Evolutionary conservation across 169 alveolate species (phyloP), one percentile per base, ranked within the genome.

Genomic region (Cryptosporidium muris): DNA sequence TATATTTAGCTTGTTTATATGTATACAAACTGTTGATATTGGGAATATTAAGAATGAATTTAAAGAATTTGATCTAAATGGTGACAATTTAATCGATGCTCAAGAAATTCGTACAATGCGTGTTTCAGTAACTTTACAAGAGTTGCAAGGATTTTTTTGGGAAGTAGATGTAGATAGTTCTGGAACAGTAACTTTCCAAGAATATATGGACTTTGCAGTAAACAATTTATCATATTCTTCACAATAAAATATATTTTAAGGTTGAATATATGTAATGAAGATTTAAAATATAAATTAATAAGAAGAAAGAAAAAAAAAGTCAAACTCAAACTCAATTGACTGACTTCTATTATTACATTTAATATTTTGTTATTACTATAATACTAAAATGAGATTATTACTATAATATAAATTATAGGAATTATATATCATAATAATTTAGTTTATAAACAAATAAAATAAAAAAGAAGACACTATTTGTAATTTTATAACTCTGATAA

Each of bases 91-190:
- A 25, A 74, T 74, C 36, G 85, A 74, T 74, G 85, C 85, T 42
- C 85, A 74, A n/a, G 85, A 74, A 60, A 74, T 74, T 45, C 38
- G 85, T 48, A 58, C 37, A 12, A 36, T 74, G 12, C 16, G 67
- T 36, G 45, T 51, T 38, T 54, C 85, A 5, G 85, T 74, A 5
- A 74, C 85, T 37, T 58, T 74, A 60, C 85, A 58, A 7, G 85
- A 74, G 11, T 16, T 74, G 11, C 85, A 74, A n/a, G 74, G 60
- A 62, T 74, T 74, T 36, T 74, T 74, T 54, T 74, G 85, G 85
- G 85, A 74, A 74, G 60, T 74, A n/a, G 85, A 74, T 60, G 1
- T 37, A 8, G 85, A 74, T 16, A 56, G 63, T 14, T 74, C 85
- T 40, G 85, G 85, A 3, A 74, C 85, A 14, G 60, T 74, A 43